Percentiles rank a stretch among this genome's conserved stretches.
Evolutionary conservation across 1,284 basidiomycete species (phyloP).

Genomic region (Malassezia globosa): DNA sequence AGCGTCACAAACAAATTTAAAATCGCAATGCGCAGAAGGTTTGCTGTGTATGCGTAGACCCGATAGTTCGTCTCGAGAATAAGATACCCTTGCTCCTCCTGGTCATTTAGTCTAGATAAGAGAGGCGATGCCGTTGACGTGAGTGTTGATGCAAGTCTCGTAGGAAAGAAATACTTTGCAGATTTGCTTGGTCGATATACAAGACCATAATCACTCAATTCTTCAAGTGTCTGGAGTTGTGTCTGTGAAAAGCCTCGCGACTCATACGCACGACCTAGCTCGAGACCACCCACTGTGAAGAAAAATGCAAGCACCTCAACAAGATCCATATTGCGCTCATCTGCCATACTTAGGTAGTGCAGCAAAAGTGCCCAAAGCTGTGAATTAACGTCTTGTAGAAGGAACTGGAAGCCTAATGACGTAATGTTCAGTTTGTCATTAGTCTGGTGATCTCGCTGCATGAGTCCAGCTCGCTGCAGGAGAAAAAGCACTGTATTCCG

Average conservation of each 20-base stretch:
- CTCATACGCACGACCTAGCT: slow-evolving; percentile 56
- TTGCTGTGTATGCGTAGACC: slow-evolving; percentile 97
- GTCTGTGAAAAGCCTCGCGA: slow-evolving; percentile 67
- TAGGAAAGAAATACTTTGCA: slow-evolving; percentile 63
- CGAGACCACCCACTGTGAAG: slow-evolving; percentile 52
- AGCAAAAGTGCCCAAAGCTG: slow-evolving; percentile 94
- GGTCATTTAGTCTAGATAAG: slow-evolving; percentile 24
- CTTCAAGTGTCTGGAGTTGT: slow-evolving; percentile 75
- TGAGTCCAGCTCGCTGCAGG: slow-evolving; percentile 72
- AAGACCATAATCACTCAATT: slow-evolving; percentile 86
- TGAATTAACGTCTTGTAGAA: slow-evolving; percentile 87
- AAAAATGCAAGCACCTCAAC: slow-evolving; percentile 87
- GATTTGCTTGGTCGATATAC: slow-evolving; percentile 60
- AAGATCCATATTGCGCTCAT: slow-evolving; percentile 57
- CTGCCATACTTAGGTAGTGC: slow-evolving; percentile 56
- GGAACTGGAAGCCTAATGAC: slow-evolving; percentile 88
- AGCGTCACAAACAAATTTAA: slow-evolving; percentile 85
- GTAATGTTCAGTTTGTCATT: slow-evolving; percentile 58
- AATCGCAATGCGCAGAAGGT: slow-evolving; percentile 89
- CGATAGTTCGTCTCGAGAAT: slow-evolving; percentile 97
- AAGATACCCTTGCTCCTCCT: slow-evolving; percentile 63
- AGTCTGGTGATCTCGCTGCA: slow-evolving; percentile 49
- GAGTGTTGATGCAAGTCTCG: slow-evolving; percentile 86
- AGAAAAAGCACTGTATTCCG: slow-evolving; percentile 72
- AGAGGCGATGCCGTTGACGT: slow-evolving; percentile 53